These are phyloP conservation scores for Zymoseptoria pseudotritici DNA, from an alignment of 2,329 filamentous ascomycete genomes.

Conservation along the genomic window DNA sequence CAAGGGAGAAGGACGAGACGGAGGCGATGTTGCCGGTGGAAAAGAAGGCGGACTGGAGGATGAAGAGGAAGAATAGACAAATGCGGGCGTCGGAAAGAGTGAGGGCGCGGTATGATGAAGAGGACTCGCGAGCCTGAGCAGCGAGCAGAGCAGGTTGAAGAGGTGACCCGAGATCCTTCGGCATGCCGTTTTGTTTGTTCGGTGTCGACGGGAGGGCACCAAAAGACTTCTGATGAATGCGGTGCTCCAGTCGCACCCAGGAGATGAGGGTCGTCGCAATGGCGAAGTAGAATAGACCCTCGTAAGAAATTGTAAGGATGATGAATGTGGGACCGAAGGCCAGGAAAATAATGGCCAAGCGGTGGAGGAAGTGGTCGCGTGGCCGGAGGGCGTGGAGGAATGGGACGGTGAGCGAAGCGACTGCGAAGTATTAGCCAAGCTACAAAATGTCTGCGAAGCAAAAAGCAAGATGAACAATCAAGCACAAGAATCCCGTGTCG, in stretches of 20 bases:
- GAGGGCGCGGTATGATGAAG: conserved; percentile 55
- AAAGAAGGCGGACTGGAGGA: conserved; percentile 94
- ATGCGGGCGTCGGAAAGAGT: conserved; percentile 78
- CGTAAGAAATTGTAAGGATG: conserved; percentile 93
- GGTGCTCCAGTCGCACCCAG: conserved; percentile 89
- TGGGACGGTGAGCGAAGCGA: conserved; percentile 68
- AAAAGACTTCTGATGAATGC: conserved; percentile 46
- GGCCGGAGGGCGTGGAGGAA: conserved; percentile 73
- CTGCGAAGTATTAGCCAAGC: conserved; percentile 33
- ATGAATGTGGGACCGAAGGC: conserved; percentile 91
- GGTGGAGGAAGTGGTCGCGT: conserved; percentile 82
- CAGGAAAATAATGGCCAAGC: conserved; percentile 80
- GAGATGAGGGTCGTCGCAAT: conserved; percentile 75
- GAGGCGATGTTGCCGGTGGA: conserved; percentile 94
- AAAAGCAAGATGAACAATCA: neutral
- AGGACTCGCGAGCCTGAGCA: conserved; percentile 27
- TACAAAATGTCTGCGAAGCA: conserved; percentile 1
- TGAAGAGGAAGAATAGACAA: conserved; percentile 87
- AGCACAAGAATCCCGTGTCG: neutral
- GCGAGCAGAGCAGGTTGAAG: conserved; percentile 30
- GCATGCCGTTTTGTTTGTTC: conserved; percentile 18
- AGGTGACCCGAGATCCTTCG: conserved; percentile 24
- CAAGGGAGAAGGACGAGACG: conserved; percentile 84
- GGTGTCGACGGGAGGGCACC: conserved; percentile 5
- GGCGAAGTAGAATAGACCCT: conserved; percentile 88